Evolutionary conservation across 352 stramenopile species (phyloP), one percentile per base, ranked within the genome.

Genomic region (Phytopythium helicoides): DNA sequence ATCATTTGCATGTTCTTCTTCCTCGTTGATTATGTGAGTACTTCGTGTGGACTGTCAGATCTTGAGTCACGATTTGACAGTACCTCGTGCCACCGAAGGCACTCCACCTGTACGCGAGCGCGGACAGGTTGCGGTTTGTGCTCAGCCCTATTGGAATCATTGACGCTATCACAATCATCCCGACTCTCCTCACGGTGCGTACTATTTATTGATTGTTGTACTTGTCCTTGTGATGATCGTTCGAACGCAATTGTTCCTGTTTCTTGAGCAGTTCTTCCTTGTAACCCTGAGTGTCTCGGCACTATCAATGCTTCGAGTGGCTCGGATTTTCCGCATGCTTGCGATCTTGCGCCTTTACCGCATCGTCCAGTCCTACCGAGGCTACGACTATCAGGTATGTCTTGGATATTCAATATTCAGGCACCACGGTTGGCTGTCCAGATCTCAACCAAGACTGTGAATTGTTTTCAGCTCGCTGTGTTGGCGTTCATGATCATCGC

Each of bases 251-350:
- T 41, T 10, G 0, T 16, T 45, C 47, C 54, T 50, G 19, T 49
- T 46, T 37, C 16, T 42, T 39, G 23, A 53, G 19, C 53, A 79
- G 66, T 53, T 73, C 33, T 72, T 71, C 34, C 56, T 84, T 3
- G 56, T 53, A 44, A 68, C 64, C 2, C 38, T 78, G 16, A 49
- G 74, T 38, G 41, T 78, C 36, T 62, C 63, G 31, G 64, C 66
- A 9, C 47, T 85, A 3, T 74, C 76, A 10, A 42, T 87, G 19
- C 51, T 87, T 9, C 76, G 76, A 5, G 64, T 85, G 6, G 59
- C 72, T 5, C 73, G 76, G 31, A 66, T 87, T 42, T 85, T 87
- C 39, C 73, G 76, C 5, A 76, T 82, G 47, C 64, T 87, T 6
- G 56, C 68, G 5, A 71, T 87, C 11, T 51, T 85, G 21, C 67